Evolutionary conservation across 495 filamentous ascomycete species (phyloP).

Genomic region (Mycothermus thermophilus): DNA sequence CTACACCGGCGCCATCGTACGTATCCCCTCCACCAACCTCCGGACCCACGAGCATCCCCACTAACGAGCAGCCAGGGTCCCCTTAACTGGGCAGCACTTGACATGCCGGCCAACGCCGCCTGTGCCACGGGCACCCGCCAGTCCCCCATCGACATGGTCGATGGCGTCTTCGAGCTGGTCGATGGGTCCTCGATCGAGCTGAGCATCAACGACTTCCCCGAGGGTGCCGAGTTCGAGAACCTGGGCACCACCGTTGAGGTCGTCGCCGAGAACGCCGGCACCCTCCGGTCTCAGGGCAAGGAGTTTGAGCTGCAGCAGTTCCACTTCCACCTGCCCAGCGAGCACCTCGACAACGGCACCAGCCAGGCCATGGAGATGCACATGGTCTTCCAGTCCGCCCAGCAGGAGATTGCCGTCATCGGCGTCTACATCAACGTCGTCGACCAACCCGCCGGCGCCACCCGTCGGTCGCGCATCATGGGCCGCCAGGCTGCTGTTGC

Average conservation of each 20-base stretch:
- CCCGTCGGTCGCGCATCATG: constrained; percentile 2
- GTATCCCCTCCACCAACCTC: background rate
- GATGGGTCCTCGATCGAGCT: constrained; percentile 23
- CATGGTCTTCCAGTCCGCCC: constrained; percentile 44
- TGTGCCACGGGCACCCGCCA: constrained; percentile 45
- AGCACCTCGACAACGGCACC: constrained; percentile 43
- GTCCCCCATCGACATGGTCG: constrained; percentile 46
- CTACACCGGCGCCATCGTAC: constrained; percentile 33
- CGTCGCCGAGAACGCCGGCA: constrained; percentile 25
- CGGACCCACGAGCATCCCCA: no score
- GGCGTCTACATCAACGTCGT: constrained; percentile 46
- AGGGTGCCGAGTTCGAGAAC: constrained; percentile 42
- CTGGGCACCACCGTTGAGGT: constrained; percentile 47
- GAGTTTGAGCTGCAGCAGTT: constrained; percentile 46
- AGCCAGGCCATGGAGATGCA: constrained; percentile 46
- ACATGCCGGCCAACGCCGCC: constrained; percentile 24
- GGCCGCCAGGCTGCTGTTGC: constrained; percentile 5
- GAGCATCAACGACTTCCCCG: constrained; percentile 20
- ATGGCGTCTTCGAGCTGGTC: constrained; percentile 28
- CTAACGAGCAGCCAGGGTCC: no score
- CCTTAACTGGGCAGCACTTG: constrained; percentile 43
- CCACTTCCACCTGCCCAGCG: constrained; percentile 57
- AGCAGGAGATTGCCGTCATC: constrained; percentile 39
- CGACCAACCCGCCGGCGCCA: constrained; percentile 16
- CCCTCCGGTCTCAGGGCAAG: constrained; percentile 29